A percentile compares a stretch with the other conserved stretches of the same genome.
These are phyloP conservation scores for Orbilia javanica DNA, from an alignment of 2,329 filamentous ascomycete genomes.

Conservation along the genomic window DNA sequence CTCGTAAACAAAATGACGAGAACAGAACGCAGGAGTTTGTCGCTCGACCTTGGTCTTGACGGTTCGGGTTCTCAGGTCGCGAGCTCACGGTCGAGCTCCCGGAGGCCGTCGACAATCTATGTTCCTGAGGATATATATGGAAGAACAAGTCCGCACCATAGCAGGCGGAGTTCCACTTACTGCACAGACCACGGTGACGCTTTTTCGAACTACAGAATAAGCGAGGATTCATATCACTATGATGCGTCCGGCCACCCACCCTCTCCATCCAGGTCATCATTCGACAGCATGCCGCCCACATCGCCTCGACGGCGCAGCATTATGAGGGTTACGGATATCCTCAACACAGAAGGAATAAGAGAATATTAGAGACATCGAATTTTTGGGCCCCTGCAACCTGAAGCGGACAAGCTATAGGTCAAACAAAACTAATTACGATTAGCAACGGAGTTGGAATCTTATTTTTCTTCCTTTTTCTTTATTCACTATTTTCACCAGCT, in stretches of 20 bases:
- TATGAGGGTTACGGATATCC: conserved; percentile 53
- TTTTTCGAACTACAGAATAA: conserved; percentile 40
- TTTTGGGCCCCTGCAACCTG: neutral
- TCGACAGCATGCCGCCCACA: conserved; percentile 52
- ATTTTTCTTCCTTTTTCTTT: neutral
- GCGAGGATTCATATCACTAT: conserved; percentile 41
- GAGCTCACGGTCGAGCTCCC: conserved; percentile 42
- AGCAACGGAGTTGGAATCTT: neutral
- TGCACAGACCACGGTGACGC: conserved; percentile 40
- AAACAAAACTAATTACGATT: neutral
- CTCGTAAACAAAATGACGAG: conserved; percentile 52
- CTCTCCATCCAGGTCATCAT: conserved; percentile 45
- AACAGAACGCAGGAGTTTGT: conserved; percentile 35
- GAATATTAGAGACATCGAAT: conserved; percentile 22
- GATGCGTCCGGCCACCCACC: conserved; percentile 22
- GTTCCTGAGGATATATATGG: conserved; percentile 35
- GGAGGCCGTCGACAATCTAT: conserved; percentile 47
- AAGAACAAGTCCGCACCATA: conserved; percentile 27
- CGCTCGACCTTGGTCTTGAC: conserved; percentile 48
- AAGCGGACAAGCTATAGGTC: neutral
- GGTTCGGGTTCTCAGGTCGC: neutral
- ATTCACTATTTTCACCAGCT: neutral
- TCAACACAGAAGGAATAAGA: conserved; percentile 42
- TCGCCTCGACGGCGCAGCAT: conserved; percentile 52
- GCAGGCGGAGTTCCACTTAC: conserved; percentile 45